A percentile compares a stretch with the other conserved stretches of the same genome.
These are phyloP conservation scores for Carex kokanica DNA, from an alignment of 176 grass and related monocot genomes.

Conservation along the genomic window DNA sequence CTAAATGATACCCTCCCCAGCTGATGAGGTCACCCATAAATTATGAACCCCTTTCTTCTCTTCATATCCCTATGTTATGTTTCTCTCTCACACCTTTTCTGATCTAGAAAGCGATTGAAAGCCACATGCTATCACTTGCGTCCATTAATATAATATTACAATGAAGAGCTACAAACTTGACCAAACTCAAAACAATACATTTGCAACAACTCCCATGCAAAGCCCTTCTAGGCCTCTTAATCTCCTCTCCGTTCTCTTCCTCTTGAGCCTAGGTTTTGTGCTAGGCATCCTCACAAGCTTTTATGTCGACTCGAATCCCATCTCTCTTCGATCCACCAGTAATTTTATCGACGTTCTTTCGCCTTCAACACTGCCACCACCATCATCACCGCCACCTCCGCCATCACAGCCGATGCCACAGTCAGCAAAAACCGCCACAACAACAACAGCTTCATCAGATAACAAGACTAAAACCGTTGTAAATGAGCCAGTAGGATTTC, in stretches of 20 bases:
- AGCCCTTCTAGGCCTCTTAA: constrained; percentile 30
- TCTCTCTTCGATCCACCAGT: not conserved
- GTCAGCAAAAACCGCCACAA: not conserved
- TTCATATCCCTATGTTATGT: not conserved
- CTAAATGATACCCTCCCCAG: constrained; percentile 25
- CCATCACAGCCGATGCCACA: not conserved
- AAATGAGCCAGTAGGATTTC: not conserved
- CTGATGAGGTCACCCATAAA: not conserved
- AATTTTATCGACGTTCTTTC: not conserved
- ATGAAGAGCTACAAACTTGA: constrained; percentile 6
- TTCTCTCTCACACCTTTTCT: constrained; percentile 12
- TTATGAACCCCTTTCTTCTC: not conserved
- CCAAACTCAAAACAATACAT: constrained; percentile 4
- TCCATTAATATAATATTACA: not conserved
- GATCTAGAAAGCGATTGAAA: constrained; percentile 6
- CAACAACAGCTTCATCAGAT: not conserved
- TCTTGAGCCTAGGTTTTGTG: constrained; percentile 47
- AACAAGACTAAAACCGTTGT: not conserved
- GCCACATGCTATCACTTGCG: constrained; percentile 6
- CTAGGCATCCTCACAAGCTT: constrained; percentile 42
- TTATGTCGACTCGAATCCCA: constrained; percentile 15
- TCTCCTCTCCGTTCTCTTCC: constrained; percentile 30
- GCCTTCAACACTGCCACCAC: not conserved
- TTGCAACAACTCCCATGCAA: constrained; percentile 20
- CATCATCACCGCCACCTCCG: not conserved